Evolutionary conservation across 371 early-diverging fungal species (phyloP).

Genomic region (Vittaforma corneae): DNA sequence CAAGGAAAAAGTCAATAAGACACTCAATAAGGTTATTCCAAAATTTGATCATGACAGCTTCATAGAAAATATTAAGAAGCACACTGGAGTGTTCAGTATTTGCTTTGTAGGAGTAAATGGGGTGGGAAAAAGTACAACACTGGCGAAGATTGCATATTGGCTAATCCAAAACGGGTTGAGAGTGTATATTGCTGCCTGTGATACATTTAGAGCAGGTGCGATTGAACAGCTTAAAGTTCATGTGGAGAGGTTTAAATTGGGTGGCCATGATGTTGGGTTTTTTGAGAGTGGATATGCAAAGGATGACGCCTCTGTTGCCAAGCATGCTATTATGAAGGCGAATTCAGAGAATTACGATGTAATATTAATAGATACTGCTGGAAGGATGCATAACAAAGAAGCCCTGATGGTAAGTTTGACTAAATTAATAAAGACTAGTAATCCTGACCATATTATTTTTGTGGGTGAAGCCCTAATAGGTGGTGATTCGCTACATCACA

Average conservation of each 20-base stretch:
- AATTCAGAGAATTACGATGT: constrained; percentile 73
- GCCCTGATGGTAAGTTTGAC: constrained; percentile 87
- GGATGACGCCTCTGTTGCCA: constrained; percentile 90
- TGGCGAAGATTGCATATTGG: constrained; percentile 93
- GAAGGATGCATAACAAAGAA: constrained; percentile 95
- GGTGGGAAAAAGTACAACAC: constrained; percentile 88
- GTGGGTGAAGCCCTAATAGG: constrained; percentile 98
- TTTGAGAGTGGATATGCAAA: constrained; percentile 95
- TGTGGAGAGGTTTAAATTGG: constrained; percentile 69
- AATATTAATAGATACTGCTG: constrained; percentile 94
- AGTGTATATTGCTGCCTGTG: constrained; percentile 92
- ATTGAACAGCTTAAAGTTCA: constrained; percentile 91
- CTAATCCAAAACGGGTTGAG: constrained; percentile 76
- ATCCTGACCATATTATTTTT: constrained; percentile 90
- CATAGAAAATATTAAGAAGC: constrained; percentile 70
- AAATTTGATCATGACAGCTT: constrained; percentile 82
- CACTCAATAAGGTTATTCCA: constrained; percentile 72
- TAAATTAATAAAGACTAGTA: constrained; percentile 77
- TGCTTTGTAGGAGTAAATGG: constrained; percentile 97
- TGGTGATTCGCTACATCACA: constrained; percentile 87
- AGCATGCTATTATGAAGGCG: constrained; percentile 78
- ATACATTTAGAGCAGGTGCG: constrained; percentile 95
- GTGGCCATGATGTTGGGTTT: constrained; percentile 74
- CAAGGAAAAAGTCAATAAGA: constrained; percentile 67
- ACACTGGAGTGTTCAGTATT: constrained; percentile 70